These are phyloP conservation scores for Suillus fuscotomentosus DNA, from an alignment of 768 basidiomycete genomes.

Conservation along the genomic window DNA sequence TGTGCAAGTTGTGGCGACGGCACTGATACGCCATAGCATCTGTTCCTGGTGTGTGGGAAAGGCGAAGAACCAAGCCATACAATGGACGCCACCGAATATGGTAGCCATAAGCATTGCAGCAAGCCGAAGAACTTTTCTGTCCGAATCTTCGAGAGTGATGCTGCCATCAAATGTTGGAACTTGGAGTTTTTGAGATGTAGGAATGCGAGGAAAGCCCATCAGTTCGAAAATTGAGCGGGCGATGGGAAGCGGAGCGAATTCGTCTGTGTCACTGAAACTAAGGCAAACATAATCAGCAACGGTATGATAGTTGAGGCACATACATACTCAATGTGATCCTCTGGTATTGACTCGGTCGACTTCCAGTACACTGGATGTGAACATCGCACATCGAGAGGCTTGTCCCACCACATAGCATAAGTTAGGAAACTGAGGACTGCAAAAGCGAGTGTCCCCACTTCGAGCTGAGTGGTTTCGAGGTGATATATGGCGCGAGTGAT, in stretches of 20 bases:
- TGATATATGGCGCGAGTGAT: no score
- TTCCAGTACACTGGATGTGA: no score
- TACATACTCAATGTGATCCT: no score
- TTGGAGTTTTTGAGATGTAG: not conserved
- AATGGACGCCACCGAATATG: conserved; percentile 28
- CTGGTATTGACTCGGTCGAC: no score
- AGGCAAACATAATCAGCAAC: not conserved
- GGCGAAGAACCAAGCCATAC: conserved; percentile 20
- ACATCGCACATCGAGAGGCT: no score
- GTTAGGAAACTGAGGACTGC: no score
- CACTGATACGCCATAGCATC: conserved; percentile 20
- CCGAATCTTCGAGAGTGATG: no score
- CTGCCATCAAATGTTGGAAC: not conserved
- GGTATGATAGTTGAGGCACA: no score
- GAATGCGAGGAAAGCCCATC: not conserved
- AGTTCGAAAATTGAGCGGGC: not conserved
- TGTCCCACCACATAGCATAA: no score
- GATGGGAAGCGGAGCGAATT: not conserved
- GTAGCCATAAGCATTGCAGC: conserved; percentile 5
- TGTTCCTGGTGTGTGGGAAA: conserved; percentile 19
- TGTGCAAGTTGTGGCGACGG: conserved; percentile 11
- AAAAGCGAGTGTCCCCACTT: no score
- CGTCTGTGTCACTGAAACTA: not conserved
- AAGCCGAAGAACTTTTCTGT: accelerated
- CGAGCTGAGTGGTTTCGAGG: no score